Evolutionary conservation across 2,329 filamentous ascomycete species (phyloP).

Genomic region (Botrytis cinerea): DNA sequence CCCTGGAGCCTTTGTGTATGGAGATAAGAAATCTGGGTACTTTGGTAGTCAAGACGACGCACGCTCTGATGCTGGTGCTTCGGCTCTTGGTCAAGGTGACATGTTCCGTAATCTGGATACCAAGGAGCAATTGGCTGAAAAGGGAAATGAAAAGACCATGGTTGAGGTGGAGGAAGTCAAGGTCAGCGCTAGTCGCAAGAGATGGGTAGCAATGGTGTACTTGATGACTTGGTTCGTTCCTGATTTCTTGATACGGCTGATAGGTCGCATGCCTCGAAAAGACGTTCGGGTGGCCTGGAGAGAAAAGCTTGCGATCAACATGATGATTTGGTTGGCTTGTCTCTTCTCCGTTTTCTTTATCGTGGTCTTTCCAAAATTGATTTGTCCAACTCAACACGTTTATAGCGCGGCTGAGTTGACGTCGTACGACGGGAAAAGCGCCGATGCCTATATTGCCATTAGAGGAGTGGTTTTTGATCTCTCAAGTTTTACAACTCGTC

Average conservation of each 20-base stretch:
- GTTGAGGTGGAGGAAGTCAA: slow-evolving; percentile 85
- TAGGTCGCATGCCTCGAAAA: slow-evolving; percentile 87
- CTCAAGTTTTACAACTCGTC: slow-evolving; percentile 67
- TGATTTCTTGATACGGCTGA: slow-evolving; percentile 73
- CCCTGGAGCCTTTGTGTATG: slow-evolving; percentile 63
- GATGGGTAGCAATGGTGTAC: slow-evolving; percentile 87
- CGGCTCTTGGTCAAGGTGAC: slow-evolving; percentile 88
- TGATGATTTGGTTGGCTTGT: slow-evolving; percentile 93
- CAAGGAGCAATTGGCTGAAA: slow-evolving; percentile 90
- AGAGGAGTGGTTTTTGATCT: slow-evolving; percentile 90
- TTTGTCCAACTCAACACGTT: slow-evolving; percentile 90
- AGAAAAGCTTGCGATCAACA: slow-evolving; percentile 96
- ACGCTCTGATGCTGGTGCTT: slow-evolving; percentile 87
- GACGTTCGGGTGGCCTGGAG: slow-evolving; percentile 93
- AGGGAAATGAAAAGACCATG: slow-evolving; percentile 86
- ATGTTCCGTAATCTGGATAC: slow-evolving; percentile 99
- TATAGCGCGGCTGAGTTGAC: slow-evolving; percentile 78
- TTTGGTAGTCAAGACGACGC: slow-evolving; percentile 76
- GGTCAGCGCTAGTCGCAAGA: slow-evolving; percentile 77
- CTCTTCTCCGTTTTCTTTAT: slow-evolving; percentile 82
- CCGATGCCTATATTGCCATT: slow-evolving; percentile 72
- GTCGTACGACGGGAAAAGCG: slow-evolving; percentile 70
- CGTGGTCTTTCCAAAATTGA: slow-evolving; percentile 78
- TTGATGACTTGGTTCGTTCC: slow-evolving; percentile 84
- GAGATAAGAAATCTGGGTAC: slow-evolving; percentile 77